Evolutionary conservation across 306 rosid genomes (phyloP), one percentile per base, ranked within the genome.

Genomic region (Leucaena leucocephala): DNA sequence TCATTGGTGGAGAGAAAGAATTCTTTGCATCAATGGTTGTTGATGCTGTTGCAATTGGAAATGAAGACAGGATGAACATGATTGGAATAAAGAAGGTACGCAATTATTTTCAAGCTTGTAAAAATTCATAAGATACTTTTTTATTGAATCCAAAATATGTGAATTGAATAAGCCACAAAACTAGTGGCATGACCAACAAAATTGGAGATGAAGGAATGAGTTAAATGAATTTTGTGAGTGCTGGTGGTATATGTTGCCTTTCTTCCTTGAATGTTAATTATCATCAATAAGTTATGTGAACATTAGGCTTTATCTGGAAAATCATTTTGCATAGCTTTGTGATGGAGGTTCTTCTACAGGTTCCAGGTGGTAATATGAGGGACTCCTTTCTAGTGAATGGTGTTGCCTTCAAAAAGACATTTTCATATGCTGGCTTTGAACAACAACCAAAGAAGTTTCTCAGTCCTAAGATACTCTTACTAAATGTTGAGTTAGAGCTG

Each of bases 341-440:
- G 78, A 63, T 76, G 43, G 76, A 68, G 36, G 19, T 78, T 61
- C 62, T 80, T 88, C 49, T 76, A 71, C 92, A 96, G 99, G 99
- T 96, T 87, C 92, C 97, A 70, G 99, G 99, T 78, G 99, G 99
- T 71, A 93, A 68, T 81, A 96, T 96, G 99, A 89, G 96, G 3
- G 98, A 93, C 84, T 96, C 99, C 19, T 96, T 96, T 86, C 83
- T 96, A 35, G 99, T 96, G 46, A 84, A 91, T 82, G 99, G 99
- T 27, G 99, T 96, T 79, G 99, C 99, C 69, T 96, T 96, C 85
- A 96, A 96, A 74, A 96, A 96, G 91, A 96, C 99, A 27, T 96
- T 96, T 82, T 96, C 99, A 40, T 96, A 96, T 87, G 99, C 99
- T 36, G 99, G 99, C 71, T 96, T 96, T 80, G 99, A 96, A 83